Evolutionary conservation across 108 stramenopile species (phyloP).

Genomic region (Discostella stelligeroides): DNA sequence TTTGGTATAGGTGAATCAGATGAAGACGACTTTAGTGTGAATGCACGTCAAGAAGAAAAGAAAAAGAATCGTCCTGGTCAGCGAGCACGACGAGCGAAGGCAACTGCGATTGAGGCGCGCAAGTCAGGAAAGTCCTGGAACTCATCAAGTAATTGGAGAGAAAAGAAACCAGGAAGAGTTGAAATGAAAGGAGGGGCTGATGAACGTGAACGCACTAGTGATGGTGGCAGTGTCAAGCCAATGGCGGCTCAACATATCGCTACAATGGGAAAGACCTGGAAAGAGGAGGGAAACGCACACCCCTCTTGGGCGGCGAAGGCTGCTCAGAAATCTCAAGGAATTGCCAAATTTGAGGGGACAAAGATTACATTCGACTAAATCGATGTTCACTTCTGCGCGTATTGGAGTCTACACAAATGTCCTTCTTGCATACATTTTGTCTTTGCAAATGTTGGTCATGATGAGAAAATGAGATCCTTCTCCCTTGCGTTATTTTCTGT

Average conservation of each 20-base stretch:
- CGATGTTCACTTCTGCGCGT: no score
- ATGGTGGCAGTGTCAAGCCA: conserved; percentile 19
- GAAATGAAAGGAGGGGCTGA: not conserved
- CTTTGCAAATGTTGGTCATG: no score
- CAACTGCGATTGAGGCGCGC: conserved; percentile 69
- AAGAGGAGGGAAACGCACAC: conserved; percentile 67
- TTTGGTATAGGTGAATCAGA: conserved; percentile 26
- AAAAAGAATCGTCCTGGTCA: conserved; percentile 87
- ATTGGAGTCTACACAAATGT: no score
- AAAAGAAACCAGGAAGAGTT: conserved; percentile 45
- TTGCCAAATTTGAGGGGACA: conserved; percentile 79
- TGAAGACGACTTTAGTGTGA: conserved; percentile 18
- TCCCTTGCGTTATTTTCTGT: no score
- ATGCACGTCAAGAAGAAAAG: conserved; percentile 17
- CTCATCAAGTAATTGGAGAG: conserved; percentile 78
- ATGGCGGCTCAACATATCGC: conserved; percentile 41
- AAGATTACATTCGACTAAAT: conserved; percentile 79
- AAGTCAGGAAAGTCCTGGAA: conserved; percentile 66
- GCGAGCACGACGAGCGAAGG: conserved; percentile 77
- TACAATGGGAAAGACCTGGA: conserved; percentile 53
- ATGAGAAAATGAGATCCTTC: no score
- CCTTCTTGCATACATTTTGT: no score
- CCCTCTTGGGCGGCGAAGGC: conserved; percentile 85
- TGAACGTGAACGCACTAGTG: conserved; percentile 4
- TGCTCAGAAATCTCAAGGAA: conserved; percentile 67